Percentiles rank a stretch among this genome's conserved stretches.
phyloP scores from a whole-genome alignment of 2,329 filamentous ascomycete species.

The Pseudogymnoascus sp. region DNA sequence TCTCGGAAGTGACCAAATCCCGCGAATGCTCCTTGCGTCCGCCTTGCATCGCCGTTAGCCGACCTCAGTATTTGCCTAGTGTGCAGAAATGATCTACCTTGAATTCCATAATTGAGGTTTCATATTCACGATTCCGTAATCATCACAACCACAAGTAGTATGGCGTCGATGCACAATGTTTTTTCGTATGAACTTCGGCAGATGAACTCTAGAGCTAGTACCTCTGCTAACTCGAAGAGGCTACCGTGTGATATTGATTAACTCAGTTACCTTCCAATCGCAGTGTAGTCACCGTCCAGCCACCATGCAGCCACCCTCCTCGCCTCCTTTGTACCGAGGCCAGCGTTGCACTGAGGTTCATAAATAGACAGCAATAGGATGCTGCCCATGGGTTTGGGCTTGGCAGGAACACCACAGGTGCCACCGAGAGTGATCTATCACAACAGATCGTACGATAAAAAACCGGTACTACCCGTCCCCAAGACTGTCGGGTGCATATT shows the following conservation, averaged over 20 bases:
- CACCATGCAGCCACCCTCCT: not conserved
- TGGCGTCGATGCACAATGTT: not conserved
- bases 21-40: not conserved
- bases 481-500: not conserved
- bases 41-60: not conserved
- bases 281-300: not conserved
- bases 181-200: not conserved
- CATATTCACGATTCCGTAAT: constrained; percentile 3
- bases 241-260: not conserved
- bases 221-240: not conserved
- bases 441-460: not conserved
- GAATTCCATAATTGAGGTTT: not conserved
- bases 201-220: not conserved
- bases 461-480: not conserved
- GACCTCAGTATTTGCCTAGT: not conserved
- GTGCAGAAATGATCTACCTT: not conserved
- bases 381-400: not conserved
- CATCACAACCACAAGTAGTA: not conserved
- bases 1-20: not conserved
- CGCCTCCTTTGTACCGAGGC: not conserved
- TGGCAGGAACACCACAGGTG: not conserved
- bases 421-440: not conserved
- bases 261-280: not conserved
- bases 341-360: not conserved
- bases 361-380: not conserved